These are phyloP conservation scores for Chaetoceros muelleri DNA, from an alignment of 108 stramenopile genomes.

Conservation along the genomic window DNA sequence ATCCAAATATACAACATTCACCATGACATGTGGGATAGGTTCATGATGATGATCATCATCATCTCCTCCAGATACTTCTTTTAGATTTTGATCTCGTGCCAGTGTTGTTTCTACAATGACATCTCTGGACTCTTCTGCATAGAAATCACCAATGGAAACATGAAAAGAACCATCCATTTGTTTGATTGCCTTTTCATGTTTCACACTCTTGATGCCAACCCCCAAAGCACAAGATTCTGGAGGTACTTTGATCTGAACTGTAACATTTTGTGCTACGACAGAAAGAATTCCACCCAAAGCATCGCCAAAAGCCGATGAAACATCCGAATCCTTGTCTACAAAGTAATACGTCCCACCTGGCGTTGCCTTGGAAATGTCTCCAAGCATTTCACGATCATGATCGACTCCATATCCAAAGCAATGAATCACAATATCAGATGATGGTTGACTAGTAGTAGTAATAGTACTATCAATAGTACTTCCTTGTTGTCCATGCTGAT, in stretches of 20 bases:
- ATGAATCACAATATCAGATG: slow-evolving; percentile 30
- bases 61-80: background rate
- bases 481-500: too few relatives aligned
- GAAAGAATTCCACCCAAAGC: slow-evolving; percentile 50
- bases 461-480: too few relatives aligned
- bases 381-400: slow-evolving; percentile 36
- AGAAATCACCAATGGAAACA: slow-evolving; percentile 37
- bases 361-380: slow-evolving; percentile 24
- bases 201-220: slow-evolving; percentile 24
- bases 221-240: slow-evolving; percentile 13
- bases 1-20: background rate
- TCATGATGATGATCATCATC: too few relatives aligned
- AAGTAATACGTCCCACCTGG: slow-evolving; percentile 45
- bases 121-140: slow-evolving; percentile 32
- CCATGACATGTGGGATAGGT: background rate
- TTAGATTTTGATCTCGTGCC: too few relatives aligned
- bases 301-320: slow-evolving; percentile 51
- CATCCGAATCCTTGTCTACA: slow-evolving; percentile 33
- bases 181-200: slow-evolving; percentile 26
- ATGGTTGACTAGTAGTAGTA: too few relatives aligned
- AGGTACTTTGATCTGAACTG: slow-evolving; percentile 25
- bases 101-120: slow-evolving; percentile 8
- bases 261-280: slow-evolving; percentile 48
- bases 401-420: slow-evolving; percentile 56
- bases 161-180: slow-evolving; percentile 21